Evolutionary conservation across 2,329 filamentous ascomycete genomes (phyloP).

Genomic region (Aspergillus brunneoviolaceus): DNA sequence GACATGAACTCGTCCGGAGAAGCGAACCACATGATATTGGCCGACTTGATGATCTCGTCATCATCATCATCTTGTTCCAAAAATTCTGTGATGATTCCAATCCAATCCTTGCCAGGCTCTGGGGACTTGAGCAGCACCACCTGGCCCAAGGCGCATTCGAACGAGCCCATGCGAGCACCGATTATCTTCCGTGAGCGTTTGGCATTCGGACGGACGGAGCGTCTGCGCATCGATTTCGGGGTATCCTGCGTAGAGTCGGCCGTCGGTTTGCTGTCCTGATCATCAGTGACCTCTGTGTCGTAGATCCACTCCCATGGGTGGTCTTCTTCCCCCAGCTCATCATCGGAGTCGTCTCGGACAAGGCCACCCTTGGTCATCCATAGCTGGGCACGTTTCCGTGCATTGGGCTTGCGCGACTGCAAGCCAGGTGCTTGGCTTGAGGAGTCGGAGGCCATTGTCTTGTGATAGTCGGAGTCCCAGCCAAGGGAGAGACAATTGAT

Average conservation of each 20-base stretch:
- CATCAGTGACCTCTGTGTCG: slow-evolving; percentile 31
- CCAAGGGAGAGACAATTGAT: background rate
- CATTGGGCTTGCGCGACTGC: slow-evolving; percentile 21
- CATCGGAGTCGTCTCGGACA: slow-evolving; percentile 77
- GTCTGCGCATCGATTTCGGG: slow-evolving; percentile 28
- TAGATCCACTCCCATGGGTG: slow-evolving; percentile 81
- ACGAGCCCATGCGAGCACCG: slow-evolving; percentile 77
- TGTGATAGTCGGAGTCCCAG: background rate
- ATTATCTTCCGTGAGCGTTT: slow-evolving; percentile 58
- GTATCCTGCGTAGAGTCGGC: slow-evolving; percentile 20
- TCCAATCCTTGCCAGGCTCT: slow-evolving; percentile 84
- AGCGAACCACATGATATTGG: slow-evolving; percentile 89
- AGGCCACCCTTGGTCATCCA: slow-evolving; percentile 63
- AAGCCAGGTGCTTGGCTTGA: slow-evolving; percentile 18
- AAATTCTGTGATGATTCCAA: slow-evolving; percentile 84
- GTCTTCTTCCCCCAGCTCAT: slow-evolving; percentile 75
- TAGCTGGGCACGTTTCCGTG: slow-evolving; percentile 43
- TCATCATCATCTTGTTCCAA: slow-evolving; percentile 69
- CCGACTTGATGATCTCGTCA: slow-evolving; percentile 59
- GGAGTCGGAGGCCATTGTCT: slow-evolving; percentile 21
- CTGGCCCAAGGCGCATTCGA: slow-evolving; percentile 79
- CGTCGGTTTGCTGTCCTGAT: slow-evolving; percentile 20
- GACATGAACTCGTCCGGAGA: slow-evolving; percentile 85
- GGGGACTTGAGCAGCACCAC: slow-evolving; percentile 84
- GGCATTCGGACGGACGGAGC: slow-evolving; percentile 29